Conservation (phyloP, 495 filamentous ascomycete genomes). For the Antarctomyces pellizariae region DNA sequence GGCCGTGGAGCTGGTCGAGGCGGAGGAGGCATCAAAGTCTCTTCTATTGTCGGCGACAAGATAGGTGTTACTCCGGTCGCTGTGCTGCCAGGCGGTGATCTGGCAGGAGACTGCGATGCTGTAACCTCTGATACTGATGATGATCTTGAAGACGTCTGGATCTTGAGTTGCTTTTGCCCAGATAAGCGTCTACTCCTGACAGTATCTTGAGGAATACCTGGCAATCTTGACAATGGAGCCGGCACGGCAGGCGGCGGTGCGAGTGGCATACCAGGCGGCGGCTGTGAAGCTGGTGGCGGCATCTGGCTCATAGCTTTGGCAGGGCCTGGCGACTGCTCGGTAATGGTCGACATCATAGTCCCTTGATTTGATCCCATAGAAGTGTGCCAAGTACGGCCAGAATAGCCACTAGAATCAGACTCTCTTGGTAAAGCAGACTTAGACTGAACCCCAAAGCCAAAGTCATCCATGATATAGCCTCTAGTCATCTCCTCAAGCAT, state of each 20-base stretch:
- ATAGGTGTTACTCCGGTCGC: constrained; percentile 4
- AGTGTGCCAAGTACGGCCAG: constrained; percentile 70
- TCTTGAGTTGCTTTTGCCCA: constrained; percentile 67
- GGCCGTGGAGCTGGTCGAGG: constrained; percentile 9
- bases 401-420: constrained; percentile 70
- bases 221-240: constrained; percentile 12
- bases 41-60: neutral
- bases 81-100: constrained; percentile 10
- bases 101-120: constrained; percentile 11
- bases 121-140: constrained; percentile 8
- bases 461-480: constrained; percentile 71
- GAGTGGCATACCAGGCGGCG: constrained; percentile 21
- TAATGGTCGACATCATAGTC: constrained; percentile 51
- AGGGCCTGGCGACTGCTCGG: constrained; percentile 29
- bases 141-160: constrained; percentile 41
- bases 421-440: constrained; percentile 66
- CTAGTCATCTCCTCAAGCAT: constrained; percentile 82
- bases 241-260: constrained; percentile 13
- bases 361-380: constrained; percentile 58
- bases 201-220: constrained; percentile 23
- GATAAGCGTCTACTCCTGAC: constrained; percentile 69
- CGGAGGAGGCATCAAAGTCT: constrained; percentile 7
- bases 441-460: constrained; percentile 49
- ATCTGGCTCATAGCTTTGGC: constrained; percentile 11
- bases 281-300: constrained; percentile 9